Conservation (phyloP, 2,329 filamentous ascomycete genomes). For the Ascochyta fabae region DNA sequence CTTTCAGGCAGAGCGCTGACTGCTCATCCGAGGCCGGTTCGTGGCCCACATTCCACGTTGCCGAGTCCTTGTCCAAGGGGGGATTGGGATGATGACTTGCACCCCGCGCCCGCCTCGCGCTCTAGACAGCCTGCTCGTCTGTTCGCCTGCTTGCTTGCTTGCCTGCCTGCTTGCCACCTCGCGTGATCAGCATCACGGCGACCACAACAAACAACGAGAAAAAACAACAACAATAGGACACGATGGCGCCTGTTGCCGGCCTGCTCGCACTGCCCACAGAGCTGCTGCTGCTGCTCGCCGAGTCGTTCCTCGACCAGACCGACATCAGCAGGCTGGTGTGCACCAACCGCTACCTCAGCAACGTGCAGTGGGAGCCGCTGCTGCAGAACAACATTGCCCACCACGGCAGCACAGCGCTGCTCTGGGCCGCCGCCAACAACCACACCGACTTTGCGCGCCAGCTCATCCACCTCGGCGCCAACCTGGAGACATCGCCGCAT, state of each 20-base stretch:
- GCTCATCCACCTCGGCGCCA: constrained; percentile 15
- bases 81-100: neutral
- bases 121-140: neutral
- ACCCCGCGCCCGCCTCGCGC: constrained; percentile 3
- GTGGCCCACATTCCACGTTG: constrained; percentile 16
- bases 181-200: constrained; percentile 2
- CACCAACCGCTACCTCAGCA: constrained; percentile 15
- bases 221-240: neutral
- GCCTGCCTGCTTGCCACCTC: neutral
- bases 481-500: constrained; percentile 16
- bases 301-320: constrained; percentile 18
- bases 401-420: constrained; percentile 19
- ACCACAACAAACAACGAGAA: constrained; percentile 2
- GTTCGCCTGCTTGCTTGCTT: neutral
- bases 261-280: constrained; percentile 16
- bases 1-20: constrained; percentile 12
- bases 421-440: constrained; percentile 20
- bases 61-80: neutral
- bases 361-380: constrained; percentile 16
- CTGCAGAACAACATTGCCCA: constrained; percentile 14
- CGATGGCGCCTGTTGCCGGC: constrained; percentile 1
- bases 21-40: constrained; percentile 12
- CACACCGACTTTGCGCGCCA: constrained; percentile 9
- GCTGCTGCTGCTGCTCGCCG: constrained; percentile 16
- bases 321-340: constrained; percentile 20